Percentiles rank a stretch among this genome's conserved stretches.
Evolutionary conservation across 495 filamentous ascomycete species (phyloP).

Genomic region (Mytilinidion resinicola): DNA sequence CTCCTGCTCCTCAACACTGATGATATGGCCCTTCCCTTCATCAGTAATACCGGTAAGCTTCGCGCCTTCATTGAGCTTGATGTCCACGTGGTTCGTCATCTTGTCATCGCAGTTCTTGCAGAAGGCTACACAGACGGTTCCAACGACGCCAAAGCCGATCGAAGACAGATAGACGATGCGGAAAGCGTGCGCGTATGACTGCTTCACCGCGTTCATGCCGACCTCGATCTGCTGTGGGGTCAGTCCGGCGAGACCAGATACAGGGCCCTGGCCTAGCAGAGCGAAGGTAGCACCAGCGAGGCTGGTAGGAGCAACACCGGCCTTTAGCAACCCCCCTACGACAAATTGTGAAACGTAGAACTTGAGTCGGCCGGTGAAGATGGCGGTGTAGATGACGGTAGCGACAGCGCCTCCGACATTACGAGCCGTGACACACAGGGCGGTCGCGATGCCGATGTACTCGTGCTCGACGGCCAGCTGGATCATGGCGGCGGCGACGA

Average conservation of each 20-base stretch:
- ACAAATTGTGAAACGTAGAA: background rate
- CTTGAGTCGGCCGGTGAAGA: background rate
- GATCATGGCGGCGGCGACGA: background rate
- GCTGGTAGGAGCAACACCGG: background rate
- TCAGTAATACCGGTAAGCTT: background rate
- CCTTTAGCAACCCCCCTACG: background rate
- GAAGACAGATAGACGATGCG: background rate
- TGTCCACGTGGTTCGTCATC: background rate
- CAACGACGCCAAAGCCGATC: background rate
- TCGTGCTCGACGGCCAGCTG: background rate
- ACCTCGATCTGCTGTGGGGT: background rate
- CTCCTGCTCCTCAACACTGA: background rate
- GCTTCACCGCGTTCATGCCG: background rate
- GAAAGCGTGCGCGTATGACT: background rate
- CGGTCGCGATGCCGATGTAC: background rate
- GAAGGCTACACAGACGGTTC: background rate
- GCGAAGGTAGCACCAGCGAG: background rate
- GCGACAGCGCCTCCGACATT: background rate
- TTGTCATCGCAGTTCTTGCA: background rate
- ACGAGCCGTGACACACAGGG: background rate
- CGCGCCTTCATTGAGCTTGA: background rate
- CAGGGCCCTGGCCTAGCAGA: background rate
- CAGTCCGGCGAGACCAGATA: background rate
- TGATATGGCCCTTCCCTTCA: background rate
- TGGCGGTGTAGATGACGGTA: background rate